A percentile compares a stretch with the other conserved stretches of the same genome.
Conservation (phyloP, 805 yeast species). For the Maudiozyma barnettii region DNA sequence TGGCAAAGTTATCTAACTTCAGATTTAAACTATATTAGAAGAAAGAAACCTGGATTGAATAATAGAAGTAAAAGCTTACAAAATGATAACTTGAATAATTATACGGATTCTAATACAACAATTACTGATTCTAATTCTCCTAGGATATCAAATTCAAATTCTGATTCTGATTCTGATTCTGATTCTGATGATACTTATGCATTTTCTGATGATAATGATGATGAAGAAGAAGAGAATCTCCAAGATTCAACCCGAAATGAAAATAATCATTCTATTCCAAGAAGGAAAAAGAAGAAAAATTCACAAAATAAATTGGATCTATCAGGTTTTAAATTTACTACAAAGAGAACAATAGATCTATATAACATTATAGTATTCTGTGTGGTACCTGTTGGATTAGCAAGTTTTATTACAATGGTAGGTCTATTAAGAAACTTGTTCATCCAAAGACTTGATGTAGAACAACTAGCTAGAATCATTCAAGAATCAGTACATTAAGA, state of each 20-base stretch:
- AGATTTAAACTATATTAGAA: conserved; percentile 39
- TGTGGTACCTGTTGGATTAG: conserved; percentile 95
- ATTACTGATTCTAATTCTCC: no score
- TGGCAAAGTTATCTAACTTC: conserved; percentile 84
- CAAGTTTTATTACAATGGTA: conserved; percentile 87
- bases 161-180: not conserved
- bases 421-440: conserved; percentile 67
- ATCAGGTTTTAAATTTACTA: conserved; percentile 15
- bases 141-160: not conserved
- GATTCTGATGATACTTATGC: not conserved
- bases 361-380: conserved; percentile 90
- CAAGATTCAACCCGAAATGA: no score
- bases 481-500: conserved; percentile 1
- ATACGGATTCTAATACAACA: not conserved
- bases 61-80: conserved; percentile 2
- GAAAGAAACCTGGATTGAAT: not conserved
- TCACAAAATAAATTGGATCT: conserved; percentile 21
- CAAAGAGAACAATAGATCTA: conserved; percentile 63
- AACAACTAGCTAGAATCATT: conserved; percentile 23
- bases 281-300: conserved; percentile 4
- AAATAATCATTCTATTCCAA: not conserved
- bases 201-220: not conserved
- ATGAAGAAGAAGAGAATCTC: not conserved
- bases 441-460: conserved; percentile 59
- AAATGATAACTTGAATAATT: conserved; percentile 2